Evolutionary conservation across 371 early-diverging fungal genomes (phyloP), one percentile per base, ranked within the genome.

Genomic region (Apophysomyces variabilis): DNA sequence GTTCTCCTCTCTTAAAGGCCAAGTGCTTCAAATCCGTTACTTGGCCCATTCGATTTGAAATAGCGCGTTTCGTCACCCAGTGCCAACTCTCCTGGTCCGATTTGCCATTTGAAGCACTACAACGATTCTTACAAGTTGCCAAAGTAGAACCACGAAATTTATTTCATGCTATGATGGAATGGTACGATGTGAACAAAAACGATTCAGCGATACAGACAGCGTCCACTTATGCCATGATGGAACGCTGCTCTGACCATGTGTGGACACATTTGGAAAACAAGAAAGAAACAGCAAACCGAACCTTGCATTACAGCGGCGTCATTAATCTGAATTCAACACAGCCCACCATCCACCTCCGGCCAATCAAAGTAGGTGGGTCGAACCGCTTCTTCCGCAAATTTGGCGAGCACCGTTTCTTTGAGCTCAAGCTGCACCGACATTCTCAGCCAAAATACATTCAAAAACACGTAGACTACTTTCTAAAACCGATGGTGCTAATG

Each of bases 321-420:
- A 57, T 80, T n/a, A 66, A 61, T 7, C 26, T 66, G 8, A 13
- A 18, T 9, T 36, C 18, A 12, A 56, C 67, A 36, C 61, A 44
- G 3, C 81, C 76, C 0, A 37, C 5, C 5, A 71, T 80, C 18
- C 39, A 45, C 0, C 37, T 80, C 3, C 59, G 73, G 35, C 62
- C 76, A 2, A 76, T 78, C 6, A 69, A 67, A 38, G 62, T 78
- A 8, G 66, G 67, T 13, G 73, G 78, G 1, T 80, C 81, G 35
- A 80, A 80, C 43, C 71, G 81, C 0, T 71, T 80, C 47, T 80
- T 78, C 61, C 74, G 81, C 14, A 80, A 80, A 21, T 80, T 66
- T 66, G 78, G 78, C 0, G 70, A 72, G 7, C 69, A 76, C 5
- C 62, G 81, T n/a, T 80, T 80, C 57, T 60, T 80, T 12, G 81